A percentile compares a stretch with the other conserved stretches of the same genome.
These are phyloP conservation scores for Epichloe sylvatica DNA, from an alignment of 2,329 filamentous ascomycete genomes.

Conservation along the genomic window DNA sequence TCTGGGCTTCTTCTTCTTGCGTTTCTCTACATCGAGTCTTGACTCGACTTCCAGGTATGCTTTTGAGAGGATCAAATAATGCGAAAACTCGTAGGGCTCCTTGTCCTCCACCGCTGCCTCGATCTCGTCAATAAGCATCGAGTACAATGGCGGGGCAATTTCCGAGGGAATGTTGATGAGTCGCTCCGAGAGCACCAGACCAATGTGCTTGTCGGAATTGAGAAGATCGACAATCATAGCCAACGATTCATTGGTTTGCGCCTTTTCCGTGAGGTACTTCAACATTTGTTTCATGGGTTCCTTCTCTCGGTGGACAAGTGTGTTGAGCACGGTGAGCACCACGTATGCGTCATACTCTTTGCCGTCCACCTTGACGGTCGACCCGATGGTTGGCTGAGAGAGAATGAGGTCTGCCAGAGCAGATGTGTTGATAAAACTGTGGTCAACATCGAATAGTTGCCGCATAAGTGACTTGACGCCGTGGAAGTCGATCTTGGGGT, in stretches of 20 bases:
- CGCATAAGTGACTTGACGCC: slow-evolving; percentile 80
- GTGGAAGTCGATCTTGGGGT: slow-evolving; percentile 82
- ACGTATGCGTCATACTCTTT: slow-evolving; percentile 87
- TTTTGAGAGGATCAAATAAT: slow-evolving; percentile 85
- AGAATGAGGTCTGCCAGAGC: slow-evolving; percentile 75
- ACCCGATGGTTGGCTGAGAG: slow-evolving; percentile 75
- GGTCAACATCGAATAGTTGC: slow-evolving; percentile 84
- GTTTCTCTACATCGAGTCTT: slow-evolving; percentile 51
- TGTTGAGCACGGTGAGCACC: slow-evolving; percentile 76
- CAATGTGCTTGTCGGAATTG: slow-evolving; percentile 45
- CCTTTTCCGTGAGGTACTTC: slow-evolving; percentile 52
- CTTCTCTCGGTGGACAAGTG: slow-evolving; percentile 64
- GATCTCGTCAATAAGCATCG: slow-evolving; percentile 85
- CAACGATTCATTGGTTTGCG: slow-evolving; percentile 39
- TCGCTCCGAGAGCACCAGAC: slow-evolving; percentile 79
- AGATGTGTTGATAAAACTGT: slow-evolving; percentile 74
- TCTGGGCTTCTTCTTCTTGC: slow-evolving; percentile 51
- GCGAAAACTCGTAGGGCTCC: slow-evolving; percentile 83
- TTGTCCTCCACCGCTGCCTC: slow-evolving; percentile 76
- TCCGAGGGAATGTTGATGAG: slow-evolving; percentile 95
- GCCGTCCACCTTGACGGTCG: slow-evolving; percentile 93
- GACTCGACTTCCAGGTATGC: slow-evolving; percentile 85
- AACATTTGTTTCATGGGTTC: slow-evolving; percentile 56
- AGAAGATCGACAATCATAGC: slow-evolving; percentile 45
- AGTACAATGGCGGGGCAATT: slow-evolving; percentile 79